Conservation (phyloP, 2,329 filamentous ascomycete genomes). For the Bipolaris gigantea region DNA sequence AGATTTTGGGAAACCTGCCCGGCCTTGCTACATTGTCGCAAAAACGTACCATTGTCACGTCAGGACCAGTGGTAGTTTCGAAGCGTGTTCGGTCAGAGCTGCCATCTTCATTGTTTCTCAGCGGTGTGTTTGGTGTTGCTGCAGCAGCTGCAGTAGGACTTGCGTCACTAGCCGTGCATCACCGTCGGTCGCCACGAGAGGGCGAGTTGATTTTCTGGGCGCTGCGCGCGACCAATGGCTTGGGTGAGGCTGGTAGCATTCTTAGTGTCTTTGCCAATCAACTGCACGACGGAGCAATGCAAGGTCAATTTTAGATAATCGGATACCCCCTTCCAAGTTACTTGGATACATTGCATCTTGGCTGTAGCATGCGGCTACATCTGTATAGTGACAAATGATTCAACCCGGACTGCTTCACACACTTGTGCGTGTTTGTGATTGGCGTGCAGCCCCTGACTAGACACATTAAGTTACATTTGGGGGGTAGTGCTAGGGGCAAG, state of each 20-base stretch:
- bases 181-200: constrained; percentile 37
- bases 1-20: constrained; percentile 29
- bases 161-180: constrained; percentile 34
- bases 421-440: background rate
- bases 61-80: constrained; percentile 9
- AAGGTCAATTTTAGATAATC: constrained; percentile 15
- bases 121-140: constrained; percentile 27
- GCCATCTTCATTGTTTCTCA: constrained; percentile 33
- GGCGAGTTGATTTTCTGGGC: constrained; percentile 42
- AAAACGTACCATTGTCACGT: constrained; percentile 11
- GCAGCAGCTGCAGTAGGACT: constrained; percentile 29
- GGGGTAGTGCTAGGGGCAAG: background rate
- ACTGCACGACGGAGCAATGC: constrained; percentile 19
- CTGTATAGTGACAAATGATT: background rate
- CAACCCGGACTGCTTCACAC: background rate
- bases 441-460: background rate
- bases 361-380: background rate
- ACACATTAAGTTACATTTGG: background rate
- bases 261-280: constrained; percentile 35
- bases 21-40: constrained; percentile 25
- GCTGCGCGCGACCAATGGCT: constrained; percentile 25
- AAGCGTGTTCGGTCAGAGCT: constrained; percentile 26
- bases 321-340: constrained; percentile 1
- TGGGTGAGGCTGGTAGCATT: constrained; percentile 40
- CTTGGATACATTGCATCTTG: background rate